A percentile compares a stretch with the other conserved stretches of the same genome.
Evolutionary conservation across 129 eudicot species (phyloP).

Genomic region (Tagetes erecta): DNA sequence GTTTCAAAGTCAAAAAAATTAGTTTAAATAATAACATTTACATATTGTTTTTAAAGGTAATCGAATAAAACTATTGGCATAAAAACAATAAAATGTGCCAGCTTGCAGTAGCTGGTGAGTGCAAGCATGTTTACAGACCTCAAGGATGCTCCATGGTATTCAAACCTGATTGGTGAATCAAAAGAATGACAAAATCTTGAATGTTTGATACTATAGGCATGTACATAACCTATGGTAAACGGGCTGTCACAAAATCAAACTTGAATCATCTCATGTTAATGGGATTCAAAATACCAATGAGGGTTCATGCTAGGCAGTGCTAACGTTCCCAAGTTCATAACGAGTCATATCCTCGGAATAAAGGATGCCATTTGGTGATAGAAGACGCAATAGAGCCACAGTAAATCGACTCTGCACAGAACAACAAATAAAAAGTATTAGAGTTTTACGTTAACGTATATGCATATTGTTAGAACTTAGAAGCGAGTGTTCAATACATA

Average conservation of each 20-base stretch:
- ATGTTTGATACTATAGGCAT: conserved; percentile 23
- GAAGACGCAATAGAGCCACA: conserved; percentile 65
- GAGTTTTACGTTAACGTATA: not conserved
- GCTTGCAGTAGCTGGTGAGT: not conserved
- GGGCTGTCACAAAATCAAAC: not conserved
- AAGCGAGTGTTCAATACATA: not conserved
- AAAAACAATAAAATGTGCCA: not conserved
- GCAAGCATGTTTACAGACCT: not conserved
- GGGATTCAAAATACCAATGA: conserved; percentile 19
- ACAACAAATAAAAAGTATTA: conserved; percentile 2
- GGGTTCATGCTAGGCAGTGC: conserved; percentile 47
- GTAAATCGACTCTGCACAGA: conserved; percentile 66
- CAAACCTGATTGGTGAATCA: conserved; percentile 5
- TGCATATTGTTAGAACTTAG: no score
- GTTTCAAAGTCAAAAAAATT: not conserved
- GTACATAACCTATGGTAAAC: conserved; percentile 23
- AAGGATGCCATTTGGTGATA: conserved; percentile 62
- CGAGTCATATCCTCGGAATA: conserved; percentile 60
- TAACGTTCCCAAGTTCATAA: conserved; percentile 46
- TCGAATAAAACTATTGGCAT: not conserved
- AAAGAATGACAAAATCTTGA: conserved; percentile 24
- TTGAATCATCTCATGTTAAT: conserved; percentile 5
- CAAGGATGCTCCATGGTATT: not conserved
- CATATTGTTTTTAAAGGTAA: not conserved
- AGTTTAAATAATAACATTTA: not conserved